Percentiles rank a stretch among this genome's conserved stretches.
Evolutionary conservation across 805 yeast species (phyloP).

Genomic region (Lipomyces spencermartinsiae): DNA sequence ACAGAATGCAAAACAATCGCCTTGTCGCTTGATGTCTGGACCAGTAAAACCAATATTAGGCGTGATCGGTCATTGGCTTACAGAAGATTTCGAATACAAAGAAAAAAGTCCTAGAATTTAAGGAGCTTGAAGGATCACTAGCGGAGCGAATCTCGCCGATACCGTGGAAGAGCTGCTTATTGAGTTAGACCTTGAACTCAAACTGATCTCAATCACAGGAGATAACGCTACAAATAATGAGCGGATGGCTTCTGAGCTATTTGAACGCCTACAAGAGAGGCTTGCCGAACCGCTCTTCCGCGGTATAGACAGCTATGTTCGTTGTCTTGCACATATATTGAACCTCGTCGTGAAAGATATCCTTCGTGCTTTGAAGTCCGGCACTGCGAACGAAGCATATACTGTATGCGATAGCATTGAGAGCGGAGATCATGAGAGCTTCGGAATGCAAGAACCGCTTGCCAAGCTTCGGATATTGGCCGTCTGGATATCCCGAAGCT

Average conservation of each 20-base stretch:
- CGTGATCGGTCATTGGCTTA: constrained; percentile 8
- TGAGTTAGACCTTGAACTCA: constrained; percentile 5
- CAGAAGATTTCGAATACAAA: constrained; percentile 1
- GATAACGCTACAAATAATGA: constrained; percentile 3
- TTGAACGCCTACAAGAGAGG: constrained; percentile 2
- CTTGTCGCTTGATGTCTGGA: constrained; percentile 4
- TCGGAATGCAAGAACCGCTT: not conserved
- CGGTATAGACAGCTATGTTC: not conserved
- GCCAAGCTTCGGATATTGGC: constrained; percentile 5
- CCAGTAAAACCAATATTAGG: constrained; percentile 8
- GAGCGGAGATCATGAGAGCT: not conserved
- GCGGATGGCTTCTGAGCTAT: constrained; percentile 11
- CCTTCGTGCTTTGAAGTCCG: constrained; percentile 1
- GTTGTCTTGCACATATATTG: constrained; percentile 4
- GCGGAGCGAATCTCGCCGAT: constrained; percentile 5
- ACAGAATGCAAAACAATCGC: constrained; percentile 3
- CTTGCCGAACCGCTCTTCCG: constrained; percentile 2
- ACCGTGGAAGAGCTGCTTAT: constrained; percentile 6
- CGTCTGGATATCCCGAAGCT: constrained; percentile 6
- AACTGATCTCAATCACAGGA: constrained; percentile 6
- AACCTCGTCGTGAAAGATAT: not conserved
- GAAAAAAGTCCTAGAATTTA: constrained; percentile 3
- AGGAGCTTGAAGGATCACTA: constrained; percentile 8
- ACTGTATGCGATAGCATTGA: not conserved
- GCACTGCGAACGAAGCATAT: not conserved